phyloP scores from a whole-genome alignment of 768 basidiomycete genomes.

The Strobilomyces echinocephalus region DNA sequence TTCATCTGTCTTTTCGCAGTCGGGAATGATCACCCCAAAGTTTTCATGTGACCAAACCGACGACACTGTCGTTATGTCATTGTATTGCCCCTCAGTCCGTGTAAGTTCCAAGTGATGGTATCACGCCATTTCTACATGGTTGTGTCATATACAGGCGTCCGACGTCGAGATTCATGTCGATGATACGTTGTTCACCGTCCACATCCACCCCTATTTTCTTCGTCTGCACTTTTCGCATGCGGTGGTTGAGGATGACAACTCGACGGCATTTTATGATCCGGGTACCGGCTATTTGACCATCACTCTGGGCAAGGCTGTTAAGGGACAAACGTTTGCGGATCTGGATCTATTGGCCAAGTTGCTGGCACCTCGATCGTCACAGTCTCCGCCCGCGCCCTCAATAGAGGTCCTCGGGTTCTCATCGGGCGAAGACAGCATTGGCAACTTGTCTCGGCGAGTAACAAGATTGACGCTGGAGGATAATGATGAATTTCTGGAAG shows the following conservation, averaged over 20 bases:
- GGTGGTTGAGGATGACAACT: slow-evolving; percentile 57
- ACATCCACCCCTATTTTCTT: slow-evolving; percentile 82
- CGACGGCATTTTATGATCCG: slow-evolving; percentile 72
- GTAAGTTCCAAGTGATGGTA: slow-evolving; percentile 35
- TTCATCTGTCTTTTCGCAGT: not conserved
- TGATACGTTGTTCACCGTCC: slow-evolving; percentile 61
- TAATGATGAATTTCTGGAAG: slow-evolving; percentile 52
- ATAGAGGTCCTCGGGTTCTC: slow-evolving; percentile 57
- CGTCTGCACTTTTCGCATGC: slow-evolving; percentile 71
- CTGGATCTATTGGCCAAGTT: slow-evolving; percentile 76
- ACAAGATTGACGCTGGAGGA: slow-evolving; percentile 47
- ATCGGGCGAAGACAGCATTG: slow-evolving; percentile 24
- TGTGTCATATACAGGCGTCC: slow-evolving; percentile 50
- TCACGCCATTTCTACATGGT: slow-evolving; percentile 12
- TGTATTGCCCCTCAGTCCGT: slow-evolving; percentile 71
- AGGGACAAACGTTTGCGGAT: slow-evolving; percentile 67
- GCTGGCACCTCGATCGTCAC: slow-evolving; percentile 57
- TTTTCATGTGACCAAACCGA: slow-evolving; percentile 67
- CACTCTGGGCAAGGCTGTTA: slow-evolving; percentile 62
- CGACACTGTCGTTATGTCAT: slow-evolving; percentile 48
- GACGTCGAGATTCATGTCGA: slow-evolving; percentile 79
- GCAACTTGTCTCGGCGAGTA: slow-evolving; percentile 42
- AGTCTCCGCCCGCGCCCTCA: slow-evolving; percentile 29
- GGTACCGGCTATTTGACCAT: slow-evolving; percentile 73
- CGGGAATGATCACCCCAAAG: slow-evolving; percentile 67